Conservation (phyloP, 2,329 filamentous ascomycete species). For the Stenocarpella maydis region DNA sequence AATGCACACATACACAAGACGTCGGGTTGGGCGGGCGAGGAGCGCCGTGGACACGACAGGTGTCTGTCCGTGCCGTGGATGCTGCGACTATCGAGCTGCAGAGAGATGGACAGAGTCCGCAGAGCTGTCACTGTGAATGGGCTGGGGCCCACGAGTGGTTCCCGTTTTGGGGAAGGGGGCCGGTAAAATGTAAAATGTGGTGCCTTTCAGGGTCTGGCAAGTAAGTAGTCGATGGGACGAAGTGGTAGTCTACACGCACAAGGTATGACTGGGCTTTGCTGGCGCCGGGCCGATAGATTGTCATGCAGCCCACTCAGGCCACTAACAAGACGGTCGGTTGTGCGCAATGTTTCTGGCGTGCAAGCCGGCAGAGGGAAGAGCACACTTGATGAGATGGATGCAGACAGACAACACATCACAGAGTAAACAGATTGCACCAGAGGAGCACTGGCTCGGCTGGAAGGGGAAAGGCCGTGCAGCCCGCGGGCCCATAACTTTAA, state of each 20-base stretch:
- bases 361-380: slow-evolving; percentile 7
- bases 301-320: background rate
- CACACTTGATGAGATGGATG: slow-evolving; percentile 12
- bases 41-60: slow-evolving; percentile 9
- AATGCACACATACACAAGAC: too few relatives aligned
- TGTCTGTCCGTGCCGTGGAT: background rate
- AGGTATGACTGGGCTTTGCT: background rate
- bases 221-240: slow-evolving; percentile 1
- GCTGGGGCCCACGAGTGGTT: slow-evolving; percentile 19
- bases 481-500: slow-evolving; percentile 28
- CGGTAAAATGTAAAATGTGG: slow-evolving; percentile 16
- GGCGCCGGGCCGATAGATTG: background rate
- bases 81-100: slow-evolving; percentile 9
- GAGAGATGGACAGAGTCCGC: slow-evolving; percentile 14
- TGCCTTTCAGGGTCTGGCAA: slow-evolving; percentile 11
- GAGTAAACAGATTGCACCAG: slow-evolving; percentile 22
- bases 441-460: slow-evolving; percentile 20
- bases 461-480: slow-evolving; percentile 19
- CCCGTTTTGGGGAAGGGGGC: slow-evolving; percentile 16
- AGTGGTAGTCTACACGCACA: background rate
- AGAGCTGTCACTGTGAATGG: slow-evolving; percentile 22
- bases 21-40: slow-evolving; percentile 3
- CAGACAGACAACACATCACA: slow-evolving; percentile 18
- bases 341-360: too few relatives aligned
- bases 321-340: too few relatives aligned